Base-by-base conservation (phyloP, 2,329 filamentous ascomycete species). In the Calonectria honghensis region DNA sequence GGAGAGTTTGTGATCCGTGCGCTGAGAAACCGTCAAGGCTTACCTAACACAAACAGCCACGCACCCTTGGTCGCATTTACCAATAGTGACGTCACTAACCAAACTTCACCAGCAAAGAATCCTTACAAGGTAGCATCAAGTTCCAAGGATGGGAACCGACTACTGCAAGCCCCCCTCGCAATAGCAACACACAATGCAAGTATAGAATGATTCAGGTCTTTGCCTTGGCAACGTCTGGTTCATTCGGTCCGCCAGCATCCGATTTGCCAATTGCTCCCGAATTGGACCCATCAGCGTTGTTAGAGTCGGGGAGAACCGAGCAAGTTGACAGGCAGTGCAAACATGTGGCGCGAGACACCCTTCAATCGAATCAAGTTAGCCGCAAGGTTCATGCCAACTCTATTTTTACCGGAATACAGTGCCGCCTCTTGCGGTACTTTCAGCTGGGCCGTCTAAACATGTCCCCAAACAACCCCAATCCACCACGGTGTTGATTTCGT, bases 11-110 rank as follows among this genome's bases (percentile, higher is more conserved):
- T 39, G 59, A 35, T 64, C 59, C 59, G 59, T 64, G 59, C 59
- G n/a, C 10, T 31, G 6, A 29, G 16, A 24, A 64, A 29, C 27
- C 13, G 9, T 16, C 14, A 6, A 18, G 3, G 54, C 51, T 35
- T 35, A 54, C 16, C 27, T 41, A 45, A 59, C 24, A 20, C n/a
- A 16, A 16, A 35, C 20, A 35, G 37, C n/a, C 29, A 24, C 27
- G 24, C 24, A 24, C 20, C 13, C n/a, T 18, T 20, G 4, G 52
- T 20, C 31, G 29, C 31, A n/a, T 24, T 65, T 48, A 24, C 45
- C 45, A 48, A 48, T 24, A 18, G 45, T 73, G 54, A 68, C 70
- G 70, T 73, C 70, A 73, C 45, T 31, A 14, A 41, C 16, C 24
- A 31, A 37, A 39, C 7, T 39, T 10, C 20, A 14, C 41, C 41